Percentiles rank a stretch among this genome's conserved stretches.
Conservation (phyloP, 208 protist species). For the Leishmania tropica region DNA sequence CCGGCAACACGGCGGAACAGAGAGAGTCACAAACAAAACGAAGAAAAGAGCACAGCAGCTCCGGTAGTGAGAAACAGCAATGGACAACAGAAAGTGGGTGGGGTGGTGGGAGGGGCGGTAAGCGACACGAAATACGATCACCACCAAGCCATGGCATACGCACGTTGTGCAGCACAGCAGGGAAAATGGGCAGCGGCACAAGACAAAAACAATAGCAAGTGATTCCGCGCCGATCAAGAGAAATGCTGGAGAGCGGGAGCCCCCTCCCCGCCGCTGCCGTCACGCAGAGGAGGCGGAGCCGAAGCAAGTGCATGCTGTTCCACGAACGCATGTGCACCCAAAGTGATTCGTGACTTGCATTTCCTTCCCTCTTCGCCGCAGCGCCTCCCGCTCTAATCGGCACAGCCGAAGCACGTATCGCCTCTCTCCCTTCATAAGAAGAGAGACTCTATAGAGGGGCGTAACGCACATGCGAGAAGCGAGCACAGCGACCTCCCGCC, state of each 20-base stretch:
- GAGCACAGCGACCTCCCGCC: not conserved
- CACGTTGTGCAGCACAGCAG: not conserved
- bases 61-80: not conserved
- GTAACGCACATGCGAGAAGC: not conserved
- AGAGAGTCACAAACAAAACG: not conserved
- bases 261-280: too few relatives aligned
- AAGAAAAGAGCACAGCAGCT: not conserved
- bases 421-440: not conserved
- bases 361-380: not conserved
- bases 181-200: not conserved
- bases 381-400: not conserved
- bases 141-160: not conserved
- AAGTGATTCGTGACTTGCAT: not conserved
- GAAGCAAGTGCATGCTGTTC: not conserved
- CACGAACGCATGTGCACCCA: not conserved
- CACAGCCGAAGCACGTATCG: not conserved
- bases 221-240: too few relatives aligned
- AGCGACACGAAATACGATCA: not conserved
- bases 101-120: too few relatives aligned
- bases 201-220: too few relatives aligned
- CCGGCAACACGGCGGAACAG: not conserved
- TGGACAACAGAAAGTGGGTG: not conserved
- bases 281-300: not conserved
- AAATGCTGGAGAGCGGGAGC: too few relatives aligned
- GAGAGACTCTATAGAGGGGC: not conserved